Evolutionary conservation across 805 yeast species (phyloP), one percentile per base, ranked within the genome.

Genomic region (Candida takata): DNA sequence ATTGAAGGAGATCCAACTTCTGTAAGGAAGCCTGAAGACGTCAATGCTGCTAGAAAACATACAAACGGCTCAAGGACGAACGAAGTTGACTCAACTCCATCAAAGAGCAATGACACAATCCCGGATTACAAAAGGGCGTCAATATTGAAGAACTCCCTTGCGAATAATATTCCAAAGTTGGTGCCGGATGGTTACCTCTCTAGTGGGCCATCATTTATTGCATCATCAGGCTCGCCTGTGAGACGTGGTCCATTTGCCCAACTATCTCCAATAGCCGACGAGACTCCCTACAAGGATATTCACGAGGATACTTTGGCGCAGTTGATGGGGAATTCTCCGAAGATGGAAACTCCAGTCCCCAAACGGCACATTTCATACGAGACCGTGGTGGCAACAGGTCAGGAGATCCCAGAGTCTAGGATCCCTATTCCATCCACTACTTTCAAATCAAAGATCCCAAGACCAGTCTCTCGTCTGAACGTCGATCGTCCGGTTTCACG

Each of bases 1-100:
- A 51, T 64, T 24, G 56, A 57, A 21, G 55, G 54, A 9, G 52
- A 62, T 23, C 61, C 63, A 39, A 44, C 52, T 5, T 54, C 58
- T 1, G 51, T 42, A 14, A 44, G 33, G 34, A 54, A 52, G 29
- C 45, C 45, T 5, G 44, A 44, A 8, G 49, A 44, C 2, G 12
- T 34, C 8, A 35, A 23, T 13, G 31, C 34, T 17, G 36, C 38
- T 3, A 35, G 24, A 26, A 15, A 34, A 6, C 39, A 48, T 32
- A 24, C 33, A 1, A 45, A 48, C 9, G 44, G 45, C 27, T 25
- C 31, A 1, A 48, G 30, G 24, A 41, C 29, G 1, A 48, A 51
- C 24, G 39, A 37, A 13, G 17, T 45, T 6, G 49, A 41, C 16
- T 14, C 24, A 4, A 33, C 47, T 4, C 43, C 46, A 5, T 44